Base-by-base conservation (phyloP, 495 filamentous ascomycete species). In the Parachaetomium inaequale region DNA sequence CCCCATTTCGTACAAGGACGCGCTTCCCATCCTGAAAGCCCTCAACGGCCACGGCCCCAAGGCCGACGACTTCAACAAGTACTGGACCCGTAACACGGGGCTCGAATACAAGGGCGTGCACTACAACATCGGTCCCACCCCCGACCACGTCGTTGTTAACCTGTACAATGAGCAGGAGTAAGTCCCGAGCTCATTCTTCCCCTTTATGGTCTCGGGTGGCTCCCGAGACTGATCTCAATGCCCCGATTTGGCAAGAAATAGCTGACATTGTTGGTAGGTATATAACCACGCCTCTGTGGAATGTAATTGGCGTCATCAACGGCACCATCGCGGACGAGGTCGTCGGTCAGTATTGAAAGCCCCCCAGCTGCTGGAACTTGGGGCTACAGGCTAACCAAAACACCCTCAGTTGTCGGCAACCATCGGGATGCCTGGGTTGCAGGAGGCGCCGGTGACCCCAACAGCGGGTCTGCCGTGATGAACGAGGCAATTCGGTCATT, bases 381-480 rank as follows among this genome's bases (percentile, higher is more conserved):
- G 52, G 21, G 8, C 11, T 32, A 19, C 5, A 55, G 23, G 14
- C 29, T 61, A 15, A 57, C 29, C 43, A 25, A n/a, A 26, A 5
- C 29, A 5, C 15, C 46, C 15, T 7, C 38, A 51, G 81, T 98
- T 7, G 75, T 98, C n/a, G 95, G 95, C 15, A 98, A 98, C 68
- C 94, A 98, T 70, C 87, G 93, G 15, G 94, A 98, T 76, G 90
- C 92, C 0, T 97, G 92, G 92, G 86, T 95, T 70, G 90, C 88
- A 10, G 91, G 92, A 53, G 92, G 92, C 4, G 91, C 91, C 36
- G 87, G 85, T 8, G 92, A 96, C 69, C 92, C 94, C 1, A 94
- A 93, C 65, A 90, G 87, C 67, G 95, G 94, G 11, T 96, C 92
- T 1, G 93, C 95, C 1, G 86, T 93, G 6, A 80, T 98, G 66